Base-by-base conservation (phyloP, 1,284 basidiomycete species). In the Wolfiporia cocos region DNA sequence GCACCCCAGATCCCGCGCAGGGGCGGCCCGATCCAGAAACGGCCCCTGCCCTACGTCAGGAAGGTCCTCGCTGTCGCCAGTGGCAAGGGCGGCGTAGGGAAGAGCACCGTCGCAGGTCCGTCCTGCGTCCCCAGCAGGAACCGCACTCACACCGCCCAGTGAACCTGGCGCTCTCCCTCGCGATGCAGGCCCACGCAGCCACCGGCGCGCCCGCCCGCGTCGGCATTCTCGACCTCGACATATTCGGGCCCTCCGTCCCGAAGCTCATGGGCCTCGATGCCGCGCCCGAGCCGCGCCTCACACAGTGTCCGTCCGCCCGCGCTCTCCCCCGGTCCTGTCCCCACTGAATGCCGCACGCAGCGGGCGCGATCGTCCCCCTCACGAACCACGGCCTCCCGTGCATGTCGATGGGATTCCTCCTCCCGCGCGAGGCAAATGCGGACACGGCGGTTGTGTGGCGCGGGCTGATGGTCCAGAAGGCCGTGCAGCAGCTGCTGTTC, bases 381-480 rank as follows among this genome's bases (percentile, higher is more conserved):
- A 75, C 73, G 24, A 98, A 96, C 58, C 93, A 99, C 59, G 88
- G 91, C 2, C 63, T 99, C 4, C 83, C 88, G 18, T 92, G 89
- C 56, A 98, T 99, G 95, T 96, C 92, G 2, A 98, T 99, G 81
- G 95, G 94, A 0, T 99, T 84, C 56, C 73, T 89, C 6, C 69
- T 89, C 19, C 81, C 84, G 3, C 68, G 67, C 23, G 66, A 64
- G 28, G 65, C 70, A 23, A 67, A 68, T 37, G 70, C 73, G 28
- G 87, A 93, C 55, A 81, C 81, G 0, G 82, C 92, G 0, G 76
- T 98, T 15, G 92, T 95, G 19, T 99, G 95, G 95, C 76, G 95
- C 29, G 95, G 95, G 1, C 78, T 98, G 37, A 98, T 99, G 95
- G 96, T 99, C 2, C 94, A 96, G 68, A 99, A 99, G 61, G 94